These are phyloP conservation scores for Viola pubescens DNA, from an alignment of 441 rosid genomes.

Conservation along the genomic window DNA sequence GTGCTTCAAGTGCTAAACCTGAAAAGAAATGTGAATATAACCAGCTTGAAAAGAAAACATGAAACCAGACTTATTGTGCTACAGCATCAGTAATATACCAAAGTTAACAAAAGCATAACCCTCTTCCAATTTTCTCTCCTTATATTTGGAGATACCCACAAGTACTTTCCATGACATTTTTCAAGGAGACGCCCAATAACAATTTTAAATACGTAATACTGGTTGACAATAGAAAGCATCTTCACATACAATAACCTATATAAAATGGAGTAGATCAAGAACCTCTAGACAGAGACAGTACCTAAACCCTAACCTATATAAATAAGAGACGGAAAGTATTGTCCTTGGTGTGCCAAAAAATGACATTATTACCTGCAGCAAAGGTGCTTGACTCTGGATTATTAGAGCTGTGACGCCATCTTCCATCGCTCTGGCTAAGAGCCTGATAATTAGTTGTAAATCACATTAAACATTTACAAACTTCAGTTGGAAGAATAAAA, in stretches of 20 bases:
- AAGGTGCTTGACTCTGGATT: slow-evolving; percentile 75
- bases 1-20: slow-evolving; percentile 88
- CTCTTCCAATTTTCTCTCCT: neutral
- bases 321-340: too few relatives aligned
- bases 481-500: too few relatives aligned
- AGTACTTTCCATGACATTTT: neutral
- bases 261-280: neutral
- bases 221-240: too few relatives aligned
- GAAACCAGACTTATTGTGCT: neutral
- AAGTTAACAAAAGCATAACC: neutral
- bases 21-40: slow-evolving; percentile 19
- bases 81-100: neutral
- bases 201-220: neutral
- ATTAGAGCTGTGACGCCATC: slow-evolving; percentile 78
- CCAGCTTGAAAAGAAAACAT: slow-evolving; percentile 6
- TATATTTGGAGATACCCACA: neutral
- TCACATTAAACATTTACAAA: slow-evolving; percentile 15
- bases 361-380: slow-evolving; percentile 69
- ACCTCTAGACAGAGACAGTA: too few relatives aligned
- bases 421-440: slow-evolving; percentile 91
- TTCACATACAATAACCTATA: neutral
- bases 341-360: neutral
- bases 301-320: too few relatives aligned
- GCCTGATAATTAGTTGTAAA: slow-evolving; percentile 45
- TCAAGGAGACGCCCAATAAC: neutral